Percentiles rank a stretch among this genome's conserved stretches.
Evolutionary conservation across 2,329 filamentous ascomycete genomes (phyloP).

Genomic region (Ophiostoma sp.): DNA sequence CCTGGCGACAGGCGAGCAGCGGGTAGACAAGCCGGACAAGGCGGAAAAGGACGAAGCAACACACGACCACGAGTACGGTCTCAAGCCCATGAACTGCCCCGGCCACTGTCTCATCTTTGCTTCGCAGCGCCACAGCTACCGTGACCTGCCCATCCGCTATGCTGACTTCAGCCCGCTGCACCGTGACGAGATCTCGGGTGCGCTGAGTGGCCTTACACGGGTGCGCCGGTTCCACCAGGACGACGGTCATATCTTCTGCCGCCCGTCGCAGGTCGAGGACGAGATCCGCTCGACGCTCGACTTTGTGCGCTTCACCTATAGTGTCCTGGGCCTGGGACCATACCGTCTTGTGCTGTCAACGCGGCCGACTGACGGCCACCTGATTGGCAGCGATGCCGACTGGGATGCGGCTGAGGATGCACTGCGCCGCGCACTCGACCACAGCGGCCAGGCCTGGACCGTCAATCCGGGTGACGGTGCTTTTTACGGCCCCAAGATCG

Average conservation of each 20-base stretch:
- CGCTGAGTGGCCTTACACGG: constrained; percentile 81
- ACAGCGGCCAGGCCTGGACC: constrained; percentile 62
- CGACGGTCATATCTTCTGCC: constrained; percentile 85
- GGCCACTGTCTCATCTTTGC: constrained; percentile 86
- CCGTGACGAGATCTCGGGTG: constrained; percentile 90
- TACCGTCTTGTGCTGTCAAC: constrained; percentile 77
- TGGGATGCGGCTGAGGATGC: constrained; percentile 65
- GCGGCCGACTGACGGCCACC: constrained; percentile 62
- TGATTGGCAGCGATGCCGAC: constrained; percentile 65
- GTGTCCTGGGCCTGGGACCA: constrained; percentile 61
- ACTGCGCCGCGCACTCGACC: constrained; percentile 56
- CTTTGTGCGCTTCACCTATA: constrained; percentile 68
- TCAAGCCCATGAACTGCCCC: constrained; percentile 97
- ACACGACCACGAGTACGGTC: constrained; percentile 57
- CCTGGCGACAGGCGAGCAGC: constrained; percentile 39
- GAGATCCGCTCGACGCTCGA: constrained; percentile 70
- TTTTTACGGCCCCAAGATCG: constrained; percentile 90
- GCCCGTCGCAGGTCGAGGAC: constrained; percentile 64
- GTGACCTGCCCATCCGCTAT: constrained; percentile 83
- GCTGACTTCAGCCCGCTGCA: constrained; percentile 95
- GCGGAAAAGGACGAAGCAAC: constrained; percentile 35
- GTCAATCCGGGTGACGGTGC: constrained; percentile 78
- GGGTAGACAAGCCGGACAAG: not conserved
- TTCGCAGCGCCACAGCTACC: constrained; percentile 77
- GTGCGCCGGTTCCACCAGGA: constrained; percentile 95